phyloP scores from a whole-genome alignment of 345 rosid genomes.

The Lumnitzera littorea region DNA sequence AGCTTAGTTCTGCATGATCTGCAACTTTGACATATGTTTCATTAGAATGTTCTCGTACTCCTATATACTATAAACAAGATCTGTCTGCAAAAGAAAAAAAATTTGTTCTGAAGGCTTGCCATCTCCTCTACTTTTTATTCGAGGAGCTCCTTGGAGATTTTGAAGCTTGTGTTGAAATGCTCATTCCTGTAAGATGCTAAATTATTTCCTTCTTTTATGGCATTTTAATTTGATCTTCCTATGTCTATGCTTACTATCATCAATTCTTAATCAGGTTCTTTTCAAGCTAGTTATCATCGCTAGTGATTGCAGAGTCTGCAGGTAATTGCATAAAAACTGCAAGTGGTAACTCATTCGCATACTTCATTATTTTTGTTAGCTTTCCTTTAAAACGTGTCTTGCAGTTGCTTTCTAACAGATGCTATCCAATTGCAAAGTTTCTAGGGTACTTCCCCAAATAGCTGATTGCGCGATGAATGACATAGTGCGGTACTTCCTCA shows the following conservation, averaged over 20 bases:
- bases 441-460: conserved; percentile 87
- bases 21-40: too few relatives aligned
- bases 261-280: conserved; percentile 58
- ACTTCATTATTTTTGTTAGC: background rate
- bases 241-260: too few relatives aligned
- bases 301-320: conserved; percentile 98
- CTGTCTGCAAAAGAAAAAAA: background rate
- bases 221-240: background rate
- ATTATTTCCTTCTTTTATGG: background rate
- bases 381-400: conserved; percentile 7
- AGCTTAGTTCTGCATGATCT: too few relatives aligned
- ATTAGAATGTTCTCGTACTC: too few relatives aligned
- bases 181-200: conserved; percentile 71
- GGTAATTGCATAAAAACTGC: conserved; percentile 98
- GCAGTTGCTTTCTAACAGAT: conserved; percentile 44
- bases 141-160: conserved; percentile 97
- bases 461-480: conserved; percentile 92
- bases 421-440: conserved; percentile 91
- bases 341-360: conserved; percentile 11
- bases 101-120: conserved; percentile 58
- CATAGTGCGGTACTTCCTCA: conserved; percentile 76
- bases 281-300: conserved; percentile 99
- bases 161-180: conserved; percentile 88
- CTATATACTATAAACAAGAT: background rate
- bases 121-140: conserved; percentile 87